Base-by-base conservation (phyloP, 2,329 filamentous ascomycete genomes). In the Huntiella omanensis region DNA sequence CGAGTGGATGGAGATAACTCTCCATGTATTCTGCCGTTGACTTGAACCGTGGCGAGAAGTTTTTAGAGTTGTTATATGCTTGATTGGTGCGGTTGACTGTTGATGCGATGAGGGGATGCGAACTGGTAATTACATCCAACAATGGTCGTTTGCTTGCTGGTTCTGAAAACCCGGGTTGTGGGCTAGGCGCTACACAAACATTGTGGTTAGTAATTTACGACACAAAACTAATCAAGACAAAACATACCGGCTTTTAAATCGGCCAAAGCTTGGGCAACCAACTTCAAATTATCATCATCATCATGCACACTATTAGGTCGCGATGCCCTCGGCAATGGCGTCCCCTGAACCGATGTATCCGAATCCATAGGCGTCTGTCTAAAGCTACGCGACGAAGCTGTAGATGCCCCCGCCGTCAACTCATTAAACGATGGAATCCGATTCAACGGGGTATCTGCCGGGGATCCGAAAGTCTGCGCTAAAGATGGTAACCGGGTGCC, bases 1-100 rank as follows among this genome's bases (percentile, higher is more conserved):
- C 83, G 45, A 95, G 76, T 1, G 85, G 86, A 1, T 81, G 83
- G 44, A 94, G 75, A 54, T 84, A 88, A 40, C 83, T 80, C 60
- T 96, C 88, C 15, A 95, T 78, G 55, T 92, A 85, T 59, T 94
- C 85, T 42, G 84, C 88, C 50, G 86, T 76, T n/a, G 83, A 82
- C 60, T 83, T 86, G 58, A 95, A 84, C 2, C 82, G 74, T 0
- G 88, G 86, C 1, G 85, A 92, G 56, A 88, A 92, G 54, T 87
- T 84, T 62, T 96, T 95, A 8, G 83, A 86, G 2, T 73, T 79
- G 22, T 81, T 80, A 59, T 96, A 96, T 1, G 83, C 84, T 1
- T 82, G 85, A 5, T 88, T 73, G 0, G 86, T 88, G 45, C 80
- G 78, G 53, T 83, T 84, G 54, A 93, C 87, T 0, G 86, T 85